Percentiles rank a stretch among this genome's conserved stretches.
Evolutionary conservation across 2,329 filamentous ascomycete species (phyloP).

Genomic region (Trichoderma breve): DNA sequence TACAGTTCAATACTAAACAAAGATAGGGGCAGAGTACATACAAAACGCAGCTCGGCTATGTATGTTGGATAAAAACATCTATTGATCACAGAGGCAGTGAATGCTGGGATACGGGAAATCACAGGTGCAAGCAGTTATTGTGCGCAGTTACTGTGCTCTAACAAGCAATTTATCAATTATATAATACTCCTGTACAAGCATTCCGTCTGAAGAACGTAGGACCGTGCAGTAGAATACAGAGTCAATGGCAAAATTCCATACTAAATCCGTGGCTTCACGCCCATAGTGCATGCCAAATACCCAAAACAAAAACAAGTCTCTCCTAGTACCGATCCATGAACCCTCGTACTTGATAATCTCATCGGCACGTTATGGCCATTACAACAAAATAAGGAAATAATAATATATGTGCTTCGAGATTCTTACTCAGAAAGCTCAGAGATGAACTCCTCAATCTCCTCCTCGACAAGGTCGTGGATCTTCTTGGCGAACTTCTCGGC

Average conservation of each 20-base stretch:
- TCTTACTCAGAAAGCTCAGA: conserved; percentile 48
- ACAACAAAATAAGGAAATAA: conserved; percentile 17
- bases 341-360: conserved; percentile 12
- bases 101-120: neutral
- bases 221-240: conserved; percentile 17
- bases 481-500: conserved; percentile 62
- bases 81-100: neutral
- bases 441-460: conserved; percentile 60
- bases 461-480: conserved; percentile 60
- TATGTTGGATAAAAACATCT: neutral
- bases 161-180: conserved; percentile 21
- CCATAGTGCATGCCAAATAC: conserved; percentile 26
- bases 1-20: neutral
- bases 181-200: conserved; percentile 19
- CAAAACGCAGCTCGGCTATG: neutral
- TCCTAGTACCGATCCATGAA: conserved; percentile 7
- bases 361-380: conserved; percentile 13
- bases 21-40: neutral
- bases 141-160: neutral
- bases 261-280: conserved; percentile 22
- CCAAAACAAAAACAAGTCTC: conserved; percentile 30
- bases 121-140: neutral
- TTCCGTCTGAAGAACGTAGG: conserved; percentile 12
- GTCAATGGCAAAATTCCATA: conserved; percentile 16
- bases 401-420: conserved; percentile 28